phyloP scores from a whole-genome alignment of 1,284 basidiomycete genomes.

The Marasmius fiardii region DNA sequence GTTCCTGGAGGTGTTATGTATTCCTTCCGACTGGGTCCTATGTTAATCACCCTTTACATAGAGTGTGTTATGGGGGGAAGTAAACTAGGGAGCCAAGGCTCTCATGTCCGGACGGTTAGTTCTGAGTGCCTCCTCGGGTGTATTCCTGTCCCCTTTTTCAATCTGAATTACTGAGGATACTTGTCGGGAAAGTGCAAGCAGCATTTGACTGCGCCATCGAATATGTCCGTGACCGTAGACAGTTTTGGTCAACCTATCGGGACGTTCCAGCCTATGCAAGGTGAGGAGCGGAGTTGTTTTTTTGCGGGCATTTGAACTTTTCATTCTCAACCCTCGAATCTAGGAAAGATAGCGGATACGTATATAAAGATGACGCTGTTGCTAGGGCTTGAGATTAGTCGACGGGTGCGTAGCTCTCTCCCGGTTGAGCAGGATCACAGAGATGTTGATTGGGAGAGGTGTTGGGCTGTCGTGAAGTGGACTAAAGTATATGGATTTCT shows the following conservation, averaged over 20 bases:
- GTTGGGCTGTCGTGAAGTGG: background rate
- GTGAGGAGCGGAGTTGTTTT: slow-evolving; percentile 32
- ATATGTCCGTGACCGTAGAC: slow-evolving; percentile 89
- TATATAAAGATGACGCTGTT: slow-evolving; percentile 91
- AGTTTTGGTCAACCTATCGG: slow-evolving; percentile 86
- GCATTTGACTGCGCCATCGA: slow-evolving; percentile 88
- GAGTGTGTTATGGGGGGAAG: slow-evolving; percentile 82
- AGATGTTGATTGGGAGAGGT: slow-evolving; percentile 85
- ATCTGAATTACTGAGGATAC: slow-evolving; percentile 8
- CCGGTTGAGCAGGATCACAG: slow-evolving; percentile 90
- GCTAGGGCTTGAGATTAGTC: slow-evolving; percentile 84
- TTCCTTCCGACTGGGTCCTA: background rate
- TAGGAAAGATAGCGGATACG: slow-evolving; percentile 88
- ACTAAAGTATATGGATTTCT: too few species aligned
- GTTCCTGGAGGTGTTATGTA: slow-evolving; percentile 68
- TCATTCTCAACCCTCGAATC: too few species aligned
- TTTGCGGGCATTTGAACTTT: background rate
- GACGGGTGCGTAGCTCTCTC: slow-evolving; percentile 52
- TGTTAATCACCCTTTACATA: slow-evolving; percentile 26
- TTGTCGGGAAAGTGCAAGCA: slow-evolving; percentile 83
- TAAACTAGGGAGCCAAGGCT: slow-evolving; percentile 81
- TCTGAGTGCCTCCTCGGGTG: slow-evolving; percentile 67
- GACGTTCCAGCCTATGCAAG: slow-evolving; percentile 97
- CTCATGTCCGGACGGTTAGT: slow-evolving; percentile 95
- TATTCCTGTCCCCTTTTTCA: slow-evolving; percentile 6